A percentile compares a stretch with the other conserved stretches of the same genome.
phyloP scores from a whole-genome alignment of 176 grass and related monocot species.

The Aegilops umbellulata region DNA sequence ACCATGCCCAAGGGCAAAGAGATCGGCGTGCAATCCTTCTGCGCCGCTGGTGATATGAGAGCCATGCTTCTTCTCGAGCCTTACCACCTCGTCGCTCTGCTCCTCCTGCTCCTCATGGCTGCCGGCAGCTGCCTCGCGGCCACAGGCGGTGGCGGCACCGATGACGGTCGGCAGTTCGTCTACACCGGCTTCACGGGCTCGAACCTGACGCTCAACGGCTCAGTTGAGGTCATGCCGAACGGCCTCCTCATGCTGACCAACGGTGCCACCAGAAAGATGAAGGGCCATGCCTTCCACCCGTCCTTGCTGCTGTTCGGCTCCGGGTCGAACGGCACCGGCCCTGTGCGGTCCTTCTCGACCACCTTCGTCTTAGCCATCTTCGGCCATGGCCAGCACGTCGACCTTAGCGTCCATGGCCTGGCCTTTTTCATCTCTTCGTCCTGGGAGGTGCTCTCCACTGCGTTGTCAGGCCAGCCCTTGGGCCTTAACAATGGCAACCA shows the following conservation, averaged over 20 bases:
- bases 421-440: neutral
- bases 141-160: too few species aligned
- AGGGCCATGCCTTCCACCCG: conserved; percentile 39
- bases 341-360: neutral
- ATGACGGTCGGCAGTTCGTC: neutral
- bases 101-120: too few species aligned
- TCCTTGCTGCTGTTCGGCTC: neutral
- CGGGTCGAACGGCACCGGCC: neutral
- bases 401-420: too few species aligned
- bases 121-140: too few species aligned
- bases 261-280: conserved; percentile 7
- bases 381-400: conserved; percentile 16
- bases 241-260: conserved; percentile 46
- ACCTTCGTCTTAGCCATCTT: neutral
- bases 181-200: conserved; percentile 34
- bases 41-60: too few species aligned
- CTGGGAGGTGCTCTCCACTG: neutral
- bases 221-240: neutral
- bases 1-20: too few species aligned
- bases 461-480: neutral
- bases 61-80: too few species aligned
- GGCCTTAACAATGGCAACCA: neutral
- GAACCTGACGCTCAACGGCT: conserved; percentile 22
- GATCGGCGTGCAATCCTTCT: too few species aligned
- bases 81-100: too few species aligned